phyloP scores from a whole-genome alignment of 371 early-diverging fungal species.

The Haplosporangium sp. region DNA sequence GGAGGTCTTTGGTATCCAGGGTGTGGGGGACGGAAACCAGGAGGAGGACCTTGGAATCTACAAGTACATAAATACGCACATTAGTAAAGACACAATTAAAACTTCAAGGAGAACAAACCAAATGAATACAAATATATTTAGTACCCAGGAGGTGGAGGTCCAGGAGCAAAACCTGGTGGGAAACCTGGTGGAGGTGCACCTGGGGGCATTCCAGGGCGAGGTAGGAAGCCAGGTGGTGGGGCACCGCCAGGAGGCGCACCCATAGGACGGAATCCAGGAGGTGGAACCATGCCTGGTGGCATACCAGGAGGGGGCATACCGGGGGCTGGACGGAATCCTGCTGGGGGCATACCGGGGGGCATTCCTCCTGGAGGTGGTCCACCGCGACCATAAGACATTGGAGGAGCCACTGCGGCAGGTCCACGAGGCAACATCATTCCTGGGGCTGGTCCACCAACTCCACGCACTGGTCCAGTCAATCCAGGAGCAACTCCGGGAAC shows the following conservation, averaged over 20 bases:
- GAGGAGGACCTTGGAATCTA: constrained; percentile 61
- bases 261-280: constrained; percentile 53
- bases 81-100: not conserved
- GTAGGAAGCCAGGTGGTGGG: constrained; percentile 48
- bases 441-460: constrained; percentile 92
- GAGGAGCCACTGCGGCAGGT: constrained; percentile 66
- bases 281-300: constrained; percentile 71
- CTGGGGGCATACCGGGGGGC: constrained; percentile 62
- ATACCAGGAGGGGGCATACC: constrained; percentile 68
- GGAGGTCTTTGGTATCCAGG: constrained; percentile 46
- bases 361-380: constrained; percentile 58
- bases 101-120: not conserved
- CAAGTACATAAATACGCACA: not conserved
- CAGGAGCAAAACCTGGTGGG: constrained; percentile 55
- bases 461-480: constrained; percentile 90
- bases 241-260: constrained; percentile 43
- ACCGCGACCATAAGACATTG: constrained; percentile 81
- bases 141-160: constrained; percentile 53
- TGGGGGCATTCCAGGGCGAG: constrained; percentile 35
- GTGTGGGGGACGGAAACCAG: constrained; percentile 70
- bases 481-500: constrained; percentile 73
- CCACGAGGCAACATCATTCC: constrained; percentile 81
- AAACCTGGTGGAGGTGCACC: constrained; percentile 61
- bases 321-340: constrained; percentile 58
- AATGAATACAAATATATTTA: not conserved